phyloP scores from a whole-genome alignment of 179 eudicot genomes.

The Silene noctiflora region DNA sequence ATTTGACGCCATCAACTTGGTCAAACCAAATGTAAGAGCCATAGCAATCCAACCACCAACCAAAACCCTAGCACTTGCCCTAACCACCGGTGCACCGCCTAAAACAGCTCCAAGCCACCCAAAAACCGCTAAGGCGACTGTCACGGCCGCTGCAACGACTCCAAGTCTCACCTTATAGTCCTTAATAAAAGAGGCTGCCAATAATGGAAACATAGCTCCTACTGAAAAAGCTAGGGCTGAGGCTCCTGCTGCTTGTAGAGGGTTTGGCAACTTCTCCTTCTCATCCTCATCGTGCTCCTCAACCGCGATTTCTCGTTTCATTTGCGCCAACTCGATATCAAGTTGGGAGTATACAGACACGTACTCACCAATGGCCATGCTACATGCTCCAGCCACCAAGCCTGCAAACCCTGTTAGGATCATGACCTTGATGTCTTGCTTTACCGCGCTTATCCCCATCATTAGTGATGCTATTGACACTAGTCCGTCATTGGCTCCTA shows the following conservation, averaged over 20 bases:
- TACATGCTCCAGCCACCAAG: constrained; percentile 51
- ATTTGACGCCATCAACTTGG: constrained; percentile 41
- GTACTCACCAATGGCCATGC: constrained; percentile 58
- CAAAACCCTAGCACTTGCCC: constrained; percentile 49
- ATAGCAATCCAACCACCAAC: constrained; percentile 66
- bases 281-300: neutral
- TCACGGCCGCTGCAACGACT: constrained; percentile 48
- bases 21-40: constrained; percentile 54
- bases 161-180: constrained; percentile 45
- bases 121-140: constrained; percentile 41
- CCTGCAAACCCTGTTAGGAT: constrained; percentile 50
- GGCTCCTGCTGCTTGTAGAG: constrained; percentile 49
- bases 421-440: constrained; percentile 41
- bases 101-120: constrained; percentile 50
- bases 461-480: constrained; percentile 44
- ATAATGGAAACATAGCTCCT: constrained; percentile 50
- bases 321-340: constrained; percentile 42
- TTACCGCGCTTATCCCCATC: constrained; percentile 54
- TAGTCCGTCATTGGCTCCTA: constrained; percentile 54
- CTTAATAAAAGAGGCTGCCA: constrained; percentile 46
- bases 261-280: constrained; percentile 43
- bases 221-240: constrained; percentile 46
- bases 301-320: constrained; percentile 23
- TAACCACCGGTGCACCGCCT: constrained; percentile 43
- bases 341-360: constrained; percentile 51